Conservation (phyloP, 2,329 filamentous ascomycete species). For the Aulographum hederae region DNA sequence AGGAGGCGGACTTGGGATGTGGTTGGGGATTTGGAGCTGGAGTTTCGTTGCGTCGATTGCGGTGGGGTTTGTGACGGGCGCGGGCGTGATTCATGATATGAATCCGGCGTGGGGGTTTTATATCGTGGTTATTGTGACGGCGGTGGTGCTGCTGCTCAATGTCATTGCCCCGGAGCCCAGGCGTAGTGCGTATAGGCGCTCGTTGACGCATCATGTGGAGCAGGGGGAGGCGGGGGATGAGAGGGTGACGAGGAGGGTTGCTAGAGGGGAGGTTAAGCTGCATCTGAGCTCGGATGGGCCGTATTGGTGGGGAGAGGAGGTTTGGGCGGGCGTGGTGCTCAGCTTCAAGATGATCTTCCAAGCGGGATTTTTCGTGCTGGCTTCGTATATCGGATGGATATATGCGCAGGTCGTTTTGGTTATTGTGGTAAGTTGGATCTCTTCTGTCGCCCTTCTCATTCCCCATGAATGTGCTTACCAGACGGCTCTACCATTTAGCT, state of each 20-base stretch:
- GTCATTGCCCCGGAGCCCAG: conserved; percentile 55
- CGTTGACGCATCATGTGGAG: conserved; percentile 43
- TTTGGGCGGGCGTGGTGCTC: conserved; percentile 50
- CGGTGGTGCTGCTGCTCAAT: conserved; percentile 47
- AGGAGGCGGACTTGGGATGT: conserved; percentile 63
- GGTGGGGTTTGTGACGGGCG: conserved; percentile 54
- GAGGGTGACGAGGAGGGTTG: conserved; percentile 35
- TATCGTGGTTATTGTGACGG: conserved; percentile 48
- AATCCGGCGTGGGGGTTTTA: conserved; percentile 62
- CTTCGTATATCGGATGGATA: conserved; percentile 60
- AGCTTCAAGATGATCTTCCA: conserved; percentile 55
- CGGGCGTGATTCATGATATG: conserved; percentile 44
- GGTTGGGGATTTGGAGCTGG: conserved; percentile 64
- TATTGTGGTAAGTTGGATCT: conserved; percentile 36
- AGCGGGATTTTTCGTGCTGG: conserved; percentile 52
- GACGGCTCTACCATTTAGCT: too few relatives aligned
- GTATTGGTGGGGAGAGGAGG: conserved; percentile 60
- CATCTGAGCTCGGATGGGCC: conserved; percentile 55
- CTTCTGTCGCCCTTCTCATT: too few relatives aligned
- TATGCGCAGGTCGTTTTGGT: conserved; percentile 59
- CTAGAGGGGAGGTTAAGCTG: conserved; percentile 59
- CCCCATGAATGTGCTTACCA: too few relatives aligned
- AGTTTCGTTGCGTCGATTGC: conserved; percentile 56
- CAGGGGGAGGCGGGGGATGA: conserved; percentile 18
- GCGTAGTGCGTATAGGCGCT: conserved; percentile 48